phyloP scores from a whole-genome alignment of 305 asterid genomes.

The Rubia tinctorum region DNA sequence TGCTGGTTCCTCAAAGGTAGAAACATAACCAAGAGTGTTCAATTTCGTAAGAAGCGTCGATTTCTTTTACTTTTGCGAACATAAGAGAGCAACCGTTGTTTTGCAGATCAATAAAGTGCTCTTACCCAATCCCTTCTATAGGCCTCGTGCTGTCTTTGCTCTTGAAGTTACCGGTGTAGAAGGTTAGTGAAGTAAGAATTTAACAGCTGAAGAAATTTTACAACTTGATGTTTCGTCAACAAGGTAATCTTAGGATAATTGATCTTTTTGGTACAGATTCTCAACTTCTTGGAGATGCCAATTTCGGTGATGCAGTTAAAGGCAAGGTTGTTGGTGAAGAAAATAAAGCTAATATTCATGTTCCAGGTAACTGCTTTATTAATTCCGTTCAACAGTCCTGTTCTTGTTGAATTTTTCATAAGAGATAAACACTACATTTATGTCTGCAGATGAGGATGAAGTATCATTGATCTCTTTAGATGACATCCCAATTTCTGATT shows the following conservation, averaged over 20 bases:
- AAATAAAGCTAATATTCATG: constrained; percentile 55
- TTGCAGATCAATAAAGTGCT: constrained; percentile 86
- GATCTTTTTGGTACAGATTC: constrained; percentile 38
- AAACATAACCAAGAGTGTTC: not conserved
- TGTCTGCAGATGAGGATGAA: constrained; percentile 59
- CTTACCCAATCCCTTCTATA: constrained; percentile 82
- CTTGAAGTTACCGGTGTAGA: constrained; percentile 76
- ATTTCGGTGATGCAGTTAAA: constrained; percentile 41
- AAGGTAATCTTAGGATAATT: not conserved
- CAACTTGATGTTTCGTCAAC: constrained; percentile 10
- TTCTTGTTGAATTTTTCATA: constrained; percentile 11
- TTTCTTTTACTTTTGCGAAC: not conserved
- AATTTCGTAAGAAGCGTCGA: not conserved
- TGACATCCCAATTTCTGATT: constrained; percentile 34
- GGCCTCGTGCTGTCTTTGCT: constrained; percentile 74
- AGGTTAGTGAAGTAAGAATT: constrained; percentile 38
- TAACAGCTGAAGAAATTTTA: constrained; percentile 8
- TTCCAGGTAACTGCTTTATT: constrained; percentile 53
- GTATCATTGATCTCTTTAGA: constrained; percentile 62
- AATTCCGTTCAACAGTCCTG: constrained; percentile 6
- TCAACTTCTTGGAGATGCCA: constrained; percentile 29
- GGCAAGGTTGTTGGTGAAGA: constrained; percentile 53
- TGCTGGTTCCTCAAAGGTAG: constrained; percentile 81
- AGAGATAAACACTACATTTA: constrained; percentile 18
- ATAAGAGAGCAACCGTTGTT: constrained; percentile 11